Conservation (phyloP, 805 yeast genomes). For the Schwanniomyces vanrijiae region DNA sequence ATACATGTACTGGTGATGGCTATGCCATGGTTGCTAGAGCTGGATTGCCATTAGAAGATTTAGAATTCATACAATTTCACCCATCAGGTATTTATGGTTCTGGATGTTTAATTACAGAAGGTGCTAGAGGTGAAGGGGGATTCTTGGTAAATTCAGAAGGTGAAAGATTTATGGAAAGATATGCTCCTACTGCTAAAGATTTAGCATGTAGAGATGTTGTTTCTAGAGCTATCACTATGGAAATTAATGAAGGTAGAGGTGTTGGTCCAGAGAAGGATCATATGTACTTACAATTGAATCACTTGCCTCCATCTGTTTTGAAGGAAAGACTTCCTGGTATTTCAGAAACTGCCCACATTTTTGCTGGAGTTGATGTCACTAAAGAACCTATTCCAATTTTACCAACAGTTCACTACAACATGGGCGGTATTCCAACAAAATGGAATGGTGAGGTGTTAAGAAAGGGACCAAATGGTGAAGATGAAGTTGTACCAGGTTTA, state of each 20-base stretch:
- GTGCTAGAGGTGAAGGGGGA: slow-evolving; percentile 99
- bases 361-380: slow-evolving; percentile 98
- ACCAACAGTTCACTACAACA: slow-evolving; percentile 98
- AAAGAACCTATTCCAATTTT: slow-evolving; percentile 98
- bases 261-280: slow-evolving; percentile 96
- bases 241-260: slow-evolving; percentile 98
- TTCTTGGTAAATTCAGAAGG: slow-evolving; percentile 94
- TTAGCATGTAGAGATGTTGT: slow-evolving; percentile 98
- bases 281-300: slow-evolving; percentile 90
- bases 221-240: slow-evolving; percentile 97
- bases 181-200: slow-evolving; percentile 98
- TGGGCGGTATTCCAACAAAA: slow-evolving; percentile 99
- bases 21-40: slow-evolving; percentile 98
- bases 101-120: slow-evolving; percentile 98
- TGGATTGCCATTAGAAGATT: slow-evolving; percentile 95
- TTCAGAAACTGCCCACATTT: slow-evolving; percentile 96
- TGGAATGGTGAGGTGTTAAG: slow-evolving; percentile 95
- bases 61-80: slow-evolving; percentile 98
- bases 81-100: slow-evolving; percentile 99
- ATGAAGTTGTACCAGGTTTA: slow-evolving; percentile 87
- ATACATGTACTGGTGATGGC: slow-evolving; percentile 99
- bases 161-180: slow-evolving; percentile 99
- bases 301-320: slow-evolving; percentile 86
- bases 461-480: slow-evolving; percentile 82
- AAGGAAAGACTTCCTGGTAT: slow-evolving; percentile 98